Base-by-base conservation (phyloP, 1,139 yeast genomes). In the Starmera stellimalicola region DNA sequence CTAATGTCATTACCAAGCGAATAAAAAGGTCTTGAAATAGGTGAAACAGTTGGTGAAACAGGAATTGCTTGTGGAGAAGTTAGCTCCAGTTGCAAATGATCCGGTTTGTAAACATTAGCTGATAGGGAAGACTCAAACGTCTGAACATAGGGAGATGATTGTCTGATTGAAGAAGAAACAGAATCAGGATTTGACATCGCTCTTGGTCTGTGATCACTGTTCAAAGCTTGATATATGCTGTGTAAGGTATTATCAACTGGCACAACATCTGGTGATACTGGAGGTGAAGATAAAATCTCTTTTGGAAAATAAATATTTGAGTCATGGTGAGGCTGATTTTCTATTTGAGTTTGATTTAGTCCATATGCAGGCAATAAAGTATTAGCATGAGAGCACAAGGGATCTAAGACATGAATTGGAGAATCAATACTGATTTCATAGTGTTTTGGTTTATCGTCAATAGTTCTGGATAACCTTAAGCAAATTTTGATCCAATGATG, bases 401-500 rank as follows among this genome's bases (percentile, higher is more conserved):
- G 64, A 33, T 51, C 43, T 33, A 84, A 62, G 6, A 85, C 63
- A 47, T 83, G 94, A 41, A 87, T 75, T 7, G 96, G 96, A 8
- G 94, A 81, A 54, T 91, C 97, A 41, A 88, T 84, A 41, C 84
- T 77, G 31, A 91, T 80, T 58, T 91, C 97, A 51, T 81, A 91
- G 54, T 85, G 95, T 53, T 87, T 88, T 26, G 93, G 61, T 58
- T 70, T 79, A 31, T 63, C 72, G 32, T 64, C 63, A 35, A 78
- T 76, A 9, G 65, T 54, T 44, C 71, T 73, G 11, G 94, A 82
- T 19, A 91, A 65, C 33, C 97, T 63, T 34, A 91, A 58, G 41
- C 93, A 79, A 11, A 91, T 71, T 56, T 88, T 91, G 47, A 91
- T 75, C 96, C 97, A 88, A 58, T 91, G 98, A 48, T 83, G 91